phyloP scores from a whole-genome alignment of 805 yeast species.

The Zygotorulaspora chibaensis region DNA sequence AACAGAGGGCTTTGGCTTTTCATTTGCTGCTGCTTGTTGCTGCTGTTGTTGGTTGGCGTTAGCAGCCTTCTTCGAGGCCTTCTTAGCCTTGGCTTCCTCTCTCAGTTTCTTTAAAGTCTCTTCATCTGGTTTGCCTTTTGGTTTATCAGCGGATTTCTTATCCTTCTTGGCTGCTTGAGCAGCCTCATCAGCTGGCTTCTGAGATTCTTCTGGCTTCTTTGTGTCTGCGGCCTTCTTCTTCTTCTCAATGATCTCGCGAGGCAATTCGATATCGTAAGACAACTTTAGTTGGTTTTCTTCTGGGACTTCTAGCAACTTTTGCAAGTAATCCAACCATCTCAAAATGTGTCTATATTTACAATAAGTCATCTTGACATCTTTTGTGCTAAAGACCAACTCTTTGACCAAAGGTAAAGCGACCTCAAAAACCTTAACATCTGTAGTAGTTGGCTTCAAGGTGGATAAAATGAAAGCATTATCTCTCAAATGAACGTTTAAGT shows the following conservation, averaged over 20 bases:
- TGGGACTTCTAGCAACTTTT: conserved; percentile 56
- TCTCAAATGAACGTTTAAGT: conserved; percentile 67
- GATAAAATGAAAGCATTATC: conserved; percentile 68
- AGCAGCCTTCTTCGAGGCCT: conserved; percentile 54
- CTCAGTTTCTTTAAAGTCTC: conserved; percentile 44
- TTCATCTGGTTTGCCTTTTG: conserved; percentile 46
- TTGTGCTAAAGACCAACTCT: conserved; percentile 47
- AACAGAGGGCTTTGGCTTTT: conserved; percentile 74
- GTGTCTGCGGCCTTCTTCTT: conserved; percentile 43
- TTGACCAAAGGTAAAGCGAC: conserved; percentile 57
- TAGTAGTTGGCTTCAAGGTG: conserved; percentile 51
- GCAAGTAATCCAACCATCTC: conserved; percentile 90
- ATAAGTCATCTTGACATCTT: conserved; percentile 44
- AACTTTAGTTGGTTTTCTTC: conserved; percentile 54
- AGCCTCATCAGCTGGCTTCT: conserved; percentile 15
- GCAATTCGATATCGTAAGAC: conserved; percentile 58
- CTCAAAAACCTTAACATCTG: conserved; percentile 70
- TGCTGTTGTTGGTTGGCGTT: conserved; percentile 45
- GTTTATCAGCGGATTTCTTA: conserved; percentile 27
- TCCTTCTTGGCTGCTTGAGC: conserved; percentile 17
- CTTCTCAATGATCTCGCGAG: conserved; percentile 67
- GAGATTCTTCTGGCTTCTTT: conserved; percentile 20
- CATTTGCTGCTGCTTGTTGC: conserved; percentile 39
- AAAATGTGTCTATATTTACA: conserved; percentile 73
- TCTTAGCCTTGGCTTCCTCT: conserved; percentile 57